Conservation (phyloP, 805 yeast species). For the Zygotorulaspora florentina region DNA sequence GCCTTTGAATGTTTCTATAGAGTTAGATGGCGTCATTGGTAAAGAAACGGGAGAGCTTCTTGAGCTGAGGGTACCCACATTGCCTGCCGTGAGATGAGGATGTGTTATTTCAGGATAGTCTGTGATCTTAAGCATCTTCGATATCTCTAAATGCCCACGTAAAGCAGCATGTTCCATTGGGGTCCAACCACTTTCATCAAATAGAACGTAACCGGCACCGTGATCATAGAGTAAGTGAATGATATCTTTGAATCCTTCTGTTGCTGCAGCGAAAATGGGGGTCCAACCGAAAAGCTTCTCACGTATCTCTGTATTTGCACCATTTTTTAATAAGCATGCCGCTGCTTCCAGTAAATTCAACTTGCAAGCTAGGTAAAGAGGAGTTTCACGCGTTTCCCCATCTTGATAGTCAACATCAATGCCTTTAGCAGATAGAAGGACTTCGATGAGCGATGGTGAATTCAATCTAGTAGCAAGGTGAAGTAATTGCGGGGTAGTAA, state of each 20-base stretch:
- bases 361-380: conserved; percentile 77
- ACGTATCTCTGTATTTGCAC: conserved; percentile 71
- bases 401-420: conserved; percentile 64
- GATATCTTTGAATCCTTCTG: conserved; percentile 66
- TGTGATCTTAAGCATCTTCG: conserved; percentile 48
- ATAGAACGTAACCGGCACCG: conserved; percentile 50
- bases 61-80: conserved; percentile 1
- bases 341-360: conserved; percentile 53
- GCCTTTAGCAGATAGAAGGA: conserved; percentile 50
- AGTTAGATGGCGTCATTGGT: background rate
- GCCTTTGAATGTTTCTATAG: background rate
- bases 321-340: conserved; percentile 47
- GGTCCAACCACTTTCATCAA: conserved; percentile 90
- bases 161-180: conserved; percentile 96
- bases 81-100: conserved; percentile 18
- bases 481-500: conserved; percentile 54
- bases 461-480: conserved; percentile 59
- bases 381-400: conserved; percentile 63
- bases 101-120: conserved; percentile 21
- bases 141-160: conserved; percentile 76
- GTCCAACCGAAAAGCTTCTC: conserved; percentile 90
- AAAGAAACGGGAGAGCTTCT: background rate
- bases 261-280: conserved; percentile 84
- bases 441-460: conserved; percentile 50
- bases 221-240: conserved; percentile 50